These are phyloP conservation scores for Nothophaeocryptopus gaeumannii DNA, from an alignment of 2,329 filamentous ascomycete species.

Conservation along the genomic window DNA sequence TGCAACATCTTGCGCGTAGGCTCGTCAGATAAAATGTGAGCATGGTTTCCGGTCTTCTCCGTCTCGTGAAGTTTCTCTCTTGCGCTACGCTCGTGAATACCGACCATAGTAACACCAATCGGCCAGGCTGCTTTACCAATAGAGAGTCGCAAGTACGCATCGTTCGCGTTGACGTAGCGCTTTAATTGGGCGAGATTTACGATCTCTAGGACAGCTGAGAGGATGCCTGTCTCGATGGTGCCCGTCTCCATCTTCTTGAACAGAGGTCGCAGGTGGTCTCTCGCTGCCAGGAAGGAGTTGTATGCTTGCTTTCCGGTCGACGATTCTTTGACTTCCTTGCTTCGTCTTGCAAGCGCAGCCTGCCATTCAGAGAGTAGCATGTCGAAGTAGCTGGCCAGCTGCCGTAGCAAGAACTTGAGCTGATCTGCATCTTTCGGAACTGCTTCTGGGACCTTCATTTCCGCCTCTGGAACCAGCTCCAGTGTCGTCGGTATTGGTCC, in stretches of 20 bases:
- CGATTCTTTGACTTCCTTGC: slow-evolving; percentile 62
- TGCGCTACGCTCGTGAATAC: slow-evolving; percentile 95
- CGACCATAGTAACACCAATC: slow-evolving; percentile 99
- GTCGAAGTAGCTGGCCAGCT: slow-evolving; percentile 92
- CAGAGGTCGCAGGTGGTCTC: slow-evolving; percentile 82
- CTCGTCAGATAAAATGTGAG: slow-evolving; percentile 97
- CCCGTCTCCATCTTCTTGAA: slow-evolving; percentile 85
- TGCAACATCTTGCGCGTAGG: slow-evolving; percentile 92
- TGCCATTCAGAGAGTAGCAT: slow-evolving; percentile 93
- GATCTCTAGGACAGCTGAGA: slow-evolving; percentile 85
- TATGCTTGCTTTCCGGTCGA: slow-evolving; percentile 78
- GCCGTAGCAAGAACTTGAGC: slow-evolving; percentile 72
- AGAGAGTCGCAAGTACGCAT: slow-evolving; percentile 86
- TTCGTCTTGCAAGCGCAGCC: slow-evolving; percentile 63
- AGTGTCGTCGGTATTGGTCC: slow-evolving; percentile 87
- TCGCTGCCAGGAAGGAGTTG: slow-evolving; percentile 80
- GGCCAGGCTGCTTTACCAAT: slow-evolving; percentile 79
- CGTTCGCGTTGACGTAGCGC: slow-evolving; percentile 92
- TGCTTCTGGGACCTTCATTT: slow-evolving; percentile 75
- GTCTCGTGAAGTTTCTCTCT: slow-evolving; percentile 89
- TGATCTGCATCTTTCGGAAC: slow-evolving; percentile 63
- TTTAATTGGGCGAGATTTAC: slow-evolving; percentile 85
- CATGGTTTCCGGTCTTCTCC: slow-evolving; percentile 59
- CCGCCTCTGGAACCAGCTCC: slow-evolving; percentile 72
- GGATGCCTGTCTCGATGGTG: slow-evolving; percentile 68